Percentiles rank a stretch among this genome's conserved stretches.
Evolutionary conservation across 2,329 filamentous ascomycete species (phyloP).

Genomic region (Tolypocladium cylindrosporum): DNA sequence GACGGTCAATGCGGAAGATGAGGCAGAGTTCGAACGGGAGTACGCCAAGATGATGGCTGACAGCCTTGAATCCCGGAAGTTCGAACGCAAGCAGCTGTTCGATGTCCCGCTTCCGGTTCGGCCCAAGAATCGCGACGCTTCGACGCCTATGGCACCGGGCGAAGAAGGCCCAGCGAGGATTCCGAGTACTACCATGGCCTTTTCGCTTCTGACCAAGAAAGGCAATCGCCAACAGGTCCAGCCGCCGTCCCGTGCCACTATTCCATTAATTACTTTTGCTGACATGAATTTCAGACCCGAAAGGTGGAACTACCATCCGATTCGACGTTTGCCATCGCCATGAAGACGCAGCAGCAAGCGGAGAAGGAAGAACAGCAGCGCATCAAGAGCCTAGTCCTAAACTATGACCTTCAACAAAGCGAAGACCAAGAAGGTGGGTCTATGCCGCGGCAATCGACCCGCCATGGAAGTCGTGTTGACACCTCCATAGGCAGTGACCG

Average conservation of each 20-base stretch:
- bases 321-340: slow-evolving; percentile 88
- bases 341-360: slow-evolving; percentile 91
- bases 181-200: slow-evolving; percentile 67
- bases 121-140: slow-evolving; percentile 51
- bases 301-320: slow-evolving; percentile 85
- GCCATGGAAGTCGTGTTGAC: background rate
- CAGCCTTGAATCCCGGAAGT: slow-evolving; percentile 89
- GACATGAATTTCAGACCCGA: slow-evolving; percentile 51
- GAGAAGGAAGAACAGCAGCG: slow-evolving; percentile 95
- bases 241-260: background rate
- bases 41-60: slow-evolving; percentile 98
- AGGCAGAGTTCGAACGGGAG: slow-evolving; percentile 95
- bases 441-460: slow-evolving; percentile 8
- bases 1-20: slow-evolving; percentile 81
- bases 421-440: slow-evolving; percentile 66
- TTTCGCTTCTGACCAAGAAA: slow-evolving; percentile 89
- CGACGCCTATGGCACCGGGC: slow-evolving; percentile 18
- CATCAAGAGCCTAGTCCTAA: slow-evolving; percentile 95
- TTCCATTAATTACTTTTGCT: background rate
- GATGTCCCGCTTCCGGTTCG: slow-evolving; percentile 96
- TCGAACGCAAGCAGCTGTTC: slow-evolving; percentile 88
- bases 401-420: slow-evolving; percentile 83
- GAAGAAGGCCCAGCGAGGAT: slow-evolving; percentile 8
- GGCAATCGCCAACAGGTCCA: slow-evolving; percentile 86
- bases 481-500: slow-evolving; percentile 37